Evolutionary conservation across 345 rosid species (phyloP), one percentile per base, ranked within the genome.

Genomic region (Reutealis trisperma): DNA sequence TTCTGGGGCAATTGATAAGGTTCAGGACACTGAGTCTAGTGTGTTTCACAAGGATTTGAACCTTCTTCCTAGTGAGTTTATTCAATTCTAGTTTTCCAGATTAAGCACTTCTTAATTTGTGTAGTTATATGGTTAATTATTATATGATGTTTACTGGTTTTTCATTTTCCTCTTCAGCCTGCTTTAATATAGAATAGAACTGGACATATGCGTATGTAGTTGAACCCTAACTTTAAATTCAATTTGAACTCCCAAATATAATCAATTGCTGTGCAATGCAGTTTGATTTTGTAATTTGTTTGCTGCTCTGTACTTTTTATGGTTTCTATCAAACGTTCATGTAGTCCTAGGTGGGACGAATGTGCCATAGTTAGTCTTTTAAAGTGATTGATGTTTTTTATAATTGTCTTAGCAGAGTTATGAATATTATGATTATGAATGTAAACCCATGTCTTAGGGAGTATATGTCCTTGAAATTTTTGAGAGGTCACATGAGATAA

Each of bases 41-140:
- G 72, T 69, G 27, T 89, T 91, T 76, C 91, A 91, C 77, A 90
- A 78, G 88, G 98, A 93, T 85, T 81, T 91, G 82, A 90, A 80
- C 78, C 87, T 88, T 83, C 97, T 93, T 85, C 97, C 94, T 37
- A 94, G 98, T 94, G 87, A 89, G 97, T 87, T 72, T 34, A 45
- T 78, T 81, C 65, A 21, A 30, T 47, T 32, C 11, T 63, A 70
- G 10, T 51, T 41, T 18, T 61, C 72, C 71, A 69, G 66, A 18
- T 27, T 62, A 1, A 14, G 34, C 30, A 25, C 14, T 42, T 67
- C 21, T 12, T 59, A 41, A 5, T 72, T 37, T 57, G 45, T 59
- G 3, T 34, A 61, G 51, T 30, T 66, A 72, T 77, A 78, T 51
- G 58, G 61, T 49, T 63, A 64, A 52, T 22, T 42, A 27, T 34